These are phyloP conservation scores for Aspergillus amoenus DNA, from an alignment of 2,329 filamentous ascomycete species.

Conservation along the genomic window DNA sequence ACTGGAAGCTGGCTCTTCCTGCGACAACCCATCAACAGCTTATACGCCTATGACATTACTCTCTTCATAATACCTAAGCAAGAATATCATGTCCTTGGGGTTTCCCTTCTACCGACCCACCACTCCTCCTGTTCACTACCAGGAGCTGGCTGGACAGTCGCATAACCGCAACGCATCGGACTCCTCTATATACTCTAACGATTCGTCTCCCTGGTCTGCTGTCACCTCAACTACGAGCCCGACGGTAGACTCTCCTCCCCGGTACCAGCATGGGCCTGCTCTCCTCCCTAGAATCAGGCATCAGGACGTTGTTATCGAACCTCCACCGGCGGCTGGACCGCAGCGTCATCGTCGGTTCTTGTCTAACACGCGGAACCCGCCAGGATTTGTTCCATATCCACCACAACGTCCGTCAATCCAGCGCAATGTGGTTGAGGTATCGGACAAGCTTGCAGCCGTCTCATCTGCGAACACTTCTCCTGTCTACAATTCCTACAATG, in stretches of 20 bases:
- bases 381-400: conserved; percentile 52
- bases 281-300: conserved; percentile 82
- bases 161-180: conserved; percentile 66
- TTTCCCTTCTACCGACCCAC: conserved; percentile 45
- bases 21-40: not conserved
- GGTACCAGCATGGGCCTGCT: conserved; percentile 71
- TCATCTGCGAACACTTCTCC: conserved; percentile 48
- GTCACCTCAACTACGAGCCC: conserved; percentile 70
- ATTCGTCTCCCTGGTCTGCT: conserved; percentile 68
- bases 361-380: conserved; percentile 55
- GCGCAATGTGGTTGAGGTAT: conserved; percentile 47
- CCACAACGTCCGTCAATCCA: conserved; percentile 44
- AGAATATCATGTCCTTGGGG: conserved; percentile 41
- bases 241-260: conserved; percentile 65
- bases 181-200: conserved; percentile 64
- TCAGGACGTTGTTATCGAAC: conserved; percentile 76
- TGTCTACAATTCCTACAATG: conserved; percentile 25
- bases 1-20: conserved; percentile 27
- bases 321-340: conserved; percentile 48
- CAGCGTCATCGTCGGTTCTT: conserved; percentile 58
- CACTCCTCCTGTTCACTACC: conserved; percentile 44
- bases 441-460: conserved; percentile 43
- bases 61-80: not conserved
- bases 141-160: conserved; percentile 30
- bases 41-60: conserved; percentile 2